Evolutionary conservation across 2,329 filamentous ascomycete species (phyloP).

Genomic region (Verticillium zaregamsianum): DNA sequence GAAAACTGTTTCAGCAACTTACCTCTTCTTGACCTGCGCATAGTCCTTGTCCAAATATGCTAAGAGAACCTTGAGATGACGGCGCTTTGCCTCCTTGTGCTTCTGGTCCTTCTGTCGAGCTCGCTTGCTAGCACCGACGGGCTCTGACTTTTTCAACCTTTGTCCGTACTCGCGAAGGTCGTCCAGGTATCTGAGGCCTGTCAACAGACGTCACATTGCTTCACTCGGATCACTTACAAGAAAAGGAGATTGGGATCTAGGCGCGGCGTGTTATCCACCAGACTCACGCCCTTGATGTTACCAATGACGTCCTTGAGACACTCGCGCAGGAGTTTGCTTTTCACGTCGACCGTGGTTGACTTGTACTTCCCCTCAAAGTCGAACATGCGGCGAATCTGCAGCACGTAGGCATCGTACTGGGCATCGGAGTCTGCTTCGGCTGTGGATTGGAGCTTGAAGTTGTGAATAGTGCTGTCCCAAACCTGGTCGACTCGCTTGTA

Average conservation of each 20-base stretch:
- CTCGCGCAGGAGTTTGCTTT: slow-evolving; percentile 73
- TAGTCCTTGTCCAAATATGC: slow-evolving; percentile 82
- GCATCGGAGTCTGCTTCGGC: slow-evolving; percentile 38
- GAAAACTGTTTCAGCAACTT: not conserved
- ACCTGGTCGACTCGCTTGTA: slow-evolving; percentile 52
- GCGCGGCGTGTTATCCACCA: slow-evolving; percentile 75
- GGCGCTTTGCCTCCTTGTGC: slow-evolving; percentile 52
- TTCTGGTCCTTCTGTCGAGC: slow-evolving; percentile 59
- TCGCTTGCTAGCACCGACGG: slow-evolving; percentile 42
- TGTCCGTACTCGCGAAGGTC: slow-evolving; percentile 65
- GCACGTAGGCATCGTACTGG: slow-evolving; percentile 74
- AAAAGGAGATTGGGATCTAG: slow-evolving; percentile 70
- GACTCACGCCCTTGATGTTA: slow-evolving; percentile 70
- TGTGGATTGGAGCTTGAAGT: slow-evolving; percentile 52
- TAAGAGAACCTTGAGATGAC: slow-evolving; percentile 68
- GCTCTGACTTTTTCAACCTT: slow-evolving; percentile 56
- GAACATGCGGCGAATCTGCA: slow-evolving; percentile 78
- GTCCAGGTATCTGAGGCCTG: slow-evolving; percentile 60
- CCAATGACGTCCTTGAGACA: slow-evolving; percentile 69
- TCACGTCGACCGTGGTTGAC: slow-evolving; percentile 73
- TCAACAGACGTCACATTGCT: no score
- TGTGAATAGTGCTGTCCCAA: slow-evolving; percentile 46
- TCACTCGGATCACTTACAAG: slow-evolving; percentile 35
- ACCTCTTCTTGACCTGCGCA: slow-evolving; percentile 65
- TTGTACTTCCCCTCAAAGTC: slow-evolving; percentile 80